Evolutionary conservation across 176 grass and related monocot species (phyloP).

Genomic region (Aegilops speltoides): DNA sequence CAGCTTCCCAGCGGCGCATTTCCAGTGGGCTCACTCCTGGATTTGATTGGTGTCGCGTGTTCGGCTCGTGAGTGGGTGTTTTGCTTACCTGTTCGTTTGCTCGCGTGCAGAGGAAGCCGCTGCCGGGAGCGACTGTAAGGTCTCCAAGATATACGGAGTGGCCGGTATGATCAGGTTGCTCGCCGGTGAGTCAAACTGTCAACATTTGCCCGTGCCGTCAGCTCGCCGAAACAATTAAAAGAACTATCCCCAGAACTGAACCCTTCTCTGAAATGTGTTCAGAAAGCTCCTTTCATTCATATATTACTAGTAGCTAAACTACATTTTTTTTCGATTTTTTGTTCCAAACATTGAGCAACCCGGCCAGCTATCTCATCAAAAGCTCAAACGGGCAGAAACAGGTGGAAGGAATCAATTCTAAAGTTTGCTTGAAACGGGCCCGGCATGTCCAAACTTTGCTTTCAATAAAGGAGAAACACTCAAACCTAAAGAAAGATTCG

Average conservation of each 20-base stretch:
- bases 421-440: neutral
- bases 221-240: neutral
- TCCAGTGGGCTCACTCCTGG: neutral
- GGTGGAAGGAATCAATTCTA: neutral
- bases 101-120: constrained; percentile 42
- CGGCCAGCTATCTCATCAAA: neutral
- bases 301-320: neutral
- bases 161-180: constrained; percentile 34
- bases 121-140: constrained; percentile 32
- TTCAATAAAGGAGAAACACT: neutral
- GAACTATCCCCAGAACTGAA: neutral
- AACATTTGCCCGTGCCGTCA: neutral
- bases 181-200: constrained; percentile 27
- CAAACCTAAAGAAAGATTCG: neutral
- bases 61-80: neutral
- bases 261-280: neutral
- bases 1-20: neutral
- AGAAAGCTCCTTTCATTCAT: neutral
- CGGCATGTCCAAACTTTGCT: neutral
- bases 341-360: neutral
- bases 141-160: constrained; percentile 40
- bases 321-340: neutral
- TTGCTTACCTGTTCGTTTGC: constrained; percentile 19
- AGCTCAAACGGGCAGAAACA: neutral
- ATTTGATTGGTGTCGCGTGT: constrained; percentile 1